These are phyloP conservation scores for Coniochaeta ligniaria DNA, from an alignment of 2,329 filamentous ascomycete genomes.

Conservation along the genomic window DNA sequence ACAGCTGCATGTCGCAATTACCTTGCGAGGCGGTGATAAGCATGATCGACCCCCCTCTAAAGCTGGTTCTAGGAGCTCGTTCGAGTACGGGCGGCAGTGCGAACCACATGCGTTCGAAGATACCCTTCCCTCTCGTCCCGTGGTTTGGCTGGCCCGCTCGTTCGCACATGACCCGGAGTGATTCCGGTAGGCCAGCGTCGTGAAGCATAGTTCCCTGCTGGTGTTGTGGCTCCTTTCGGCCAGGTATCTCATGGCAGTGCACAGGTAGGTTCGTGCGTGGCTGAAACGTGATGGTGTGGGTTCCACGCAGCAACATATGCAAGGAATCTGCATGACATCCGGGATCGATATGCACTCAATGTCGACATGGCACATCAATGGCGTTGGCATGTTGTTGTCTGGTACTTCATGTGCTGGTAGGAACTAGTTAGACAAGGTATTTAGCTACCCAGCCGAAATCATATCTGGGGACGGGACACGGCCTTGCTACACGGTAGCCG, in stretches of 20 bases:
- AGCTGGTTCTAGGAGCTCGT: background rate
- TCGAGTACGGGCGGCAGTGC: background rate
- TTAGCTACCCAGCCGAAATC: background rate
- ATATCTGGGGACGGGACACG: background rate
- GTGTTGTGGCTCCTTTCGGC: background rate
- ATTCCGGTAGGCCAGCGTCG: background rate
- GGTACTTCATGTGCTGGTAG: background rate
- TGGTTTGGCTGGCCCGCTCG: background rate
- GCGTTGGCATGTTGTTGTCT: background rate
- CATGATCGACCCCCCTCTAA: background rate
- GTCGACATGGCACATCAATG: background rate
- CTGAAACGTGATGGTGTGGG: background rate
- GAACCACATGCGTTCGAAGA: background rate
- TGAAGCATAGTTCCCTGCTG: background rate
- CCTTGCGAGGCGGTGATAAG: background rate
- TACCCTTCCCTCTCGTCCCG: background rate
- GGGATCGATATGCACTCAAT: background rate
- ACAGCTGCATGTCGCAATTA: background rate
- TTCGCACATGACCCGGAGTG: background rate
- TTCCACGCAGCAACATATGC: background rate
- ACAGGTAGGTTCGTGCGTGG: background rate
- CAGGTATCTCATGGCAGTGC: background rate
- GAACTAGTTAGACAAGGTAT: background rate
- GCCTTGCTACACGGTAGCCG: background rate
- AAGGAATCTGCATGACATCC: background rate